Percentiles rank a stretch among this genome's conserved stretches.
Conservation (phyloP, 371 early-diverging fungal species). For the Mucor ambiguus region DNA sequence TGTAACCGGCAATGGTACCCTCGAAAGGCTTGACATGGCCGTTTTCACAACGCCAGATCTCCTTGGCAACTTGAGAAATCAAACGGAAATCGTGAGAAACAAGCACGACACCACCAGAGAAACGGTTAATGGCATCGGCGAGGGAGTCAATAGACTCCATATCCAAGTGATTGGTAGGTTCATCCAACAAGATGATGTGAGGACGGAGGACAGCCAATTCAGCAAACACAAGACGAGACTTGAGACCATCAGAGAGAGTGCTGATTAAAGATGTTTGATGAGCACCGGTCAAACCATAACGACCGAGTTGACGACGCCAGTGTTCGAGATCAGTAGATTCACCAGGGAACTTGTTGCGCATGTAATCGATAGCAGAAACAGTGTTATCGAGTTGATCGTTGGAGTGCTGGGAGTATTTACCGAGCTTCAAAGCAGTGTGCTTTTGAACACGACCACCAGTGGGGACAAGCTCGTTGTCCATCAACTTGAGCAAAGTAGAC, state of each 20-base stretch:
- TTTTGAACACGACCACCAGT: conserved; percentile 87
- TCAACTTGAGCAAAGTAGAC: conserved; percentile 92
- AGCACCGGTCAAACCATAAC: conserved; percentile 92
- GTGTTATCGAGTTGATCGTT: conserved; percentile 90
- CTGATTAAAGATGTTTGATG: conserved; percentile 91
- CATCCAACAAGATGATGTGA: conserved; percentile 97
- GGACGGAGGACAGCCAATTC: conserved; percentile 90
- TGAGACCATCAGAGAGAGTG: conserved; percentile 93
- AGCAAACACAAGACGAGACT: conserved; percentile 95
- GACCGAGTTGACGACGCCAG: conserved; percentile 93
- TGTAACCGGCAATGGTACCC: conserved; percentile 89
- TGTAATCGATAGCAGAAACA: conserved; percentile 89
- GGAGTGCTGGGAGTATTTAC: conserved; percentile 98
- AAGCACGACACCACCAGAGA: conserved; percentile 96
- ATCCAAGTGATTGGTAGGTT: conserved; percentile 95
- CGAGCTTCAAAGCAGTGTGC: conserved; percentile 91
- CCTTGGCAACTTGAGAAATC: conserved; percentile 93
- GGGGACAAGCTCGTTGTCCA: conserved; percentile 86
- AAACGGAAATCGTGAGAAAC: conserved; percentile 99
- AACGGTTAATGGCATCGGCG: conserved; percentile 94
- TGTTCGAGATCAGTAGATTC: conserved; percentile 50
- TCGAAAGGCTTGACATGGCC: conserved; percentile 74
- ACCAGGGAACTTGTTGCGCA: conserved; percentile 83
- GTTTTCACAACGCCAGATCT: conserved; percentile 96
- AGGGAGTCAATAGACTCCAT: conserved; percentile 97